Base-by-base conservation (phyloP, 352 stramenopile genomes). In the Phytophthora sp. region DNA sequence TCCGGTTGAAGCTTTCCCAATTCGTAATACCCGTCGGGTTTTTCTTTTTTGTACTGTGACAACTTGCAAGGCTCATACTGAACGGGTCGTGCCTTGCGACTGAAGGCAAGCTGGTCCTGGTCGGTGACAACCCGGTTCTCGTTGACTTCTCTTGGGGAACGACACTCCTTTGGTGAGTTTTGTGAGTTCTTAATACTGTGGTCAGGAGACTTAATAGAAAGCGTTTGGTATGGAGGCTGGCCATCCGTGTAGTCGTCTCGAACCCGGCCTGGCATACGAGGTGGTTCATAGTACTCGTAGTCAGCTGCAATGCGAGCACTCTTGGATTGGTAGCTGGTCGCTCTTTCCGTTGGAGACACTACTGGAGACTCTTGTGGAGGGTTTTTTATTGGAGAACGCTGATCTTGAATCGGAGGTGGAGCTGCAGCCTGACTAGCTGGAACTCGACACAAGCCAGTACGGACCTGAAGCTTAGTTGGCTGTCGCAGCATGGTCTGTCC, bases 1-100 rank as follows among this genome's bases (percentile, higher is more conserved):
- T 97, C 89, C 1, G 89, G 88, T 57, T 94, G 86, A 29, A 97
- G 74, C 69, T 96, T 95, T n/a, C 87, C 89, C 12, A 97, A 68
- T 45, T 97, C 89, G 47, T 94, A 90, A 77, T 97, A 97, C 42
- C 85, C 86, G 15, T 61, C 72, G 0, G 84, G 82, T 38, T 96
- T 95, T 49, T 91, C 85, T 58, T 95, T 92, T 54, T 89, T 89
- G 77, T 97, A 97, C 63, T 96, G 84, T 4, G 87, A 75, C 2
- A 97, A 57, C 8, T 90, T 97, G 46, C 89, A 94, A 9, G 89
- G 88, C 21, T 93, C 85, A 51, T 92, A 97, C 41, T 90, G 82
- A 2, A 94, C 82, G 0, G 79, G 68, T 1, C 89, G 71, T 24
- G 82, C 84, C 60, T 91, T 91, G 24, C 80, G 77, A 60, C 80